A percentile compares a stretch with the other conserved stretches of the same genome.
phyloP scores from a whole-genome alignment of 805 yeast species.

The Teunomyces stri region DNA sequence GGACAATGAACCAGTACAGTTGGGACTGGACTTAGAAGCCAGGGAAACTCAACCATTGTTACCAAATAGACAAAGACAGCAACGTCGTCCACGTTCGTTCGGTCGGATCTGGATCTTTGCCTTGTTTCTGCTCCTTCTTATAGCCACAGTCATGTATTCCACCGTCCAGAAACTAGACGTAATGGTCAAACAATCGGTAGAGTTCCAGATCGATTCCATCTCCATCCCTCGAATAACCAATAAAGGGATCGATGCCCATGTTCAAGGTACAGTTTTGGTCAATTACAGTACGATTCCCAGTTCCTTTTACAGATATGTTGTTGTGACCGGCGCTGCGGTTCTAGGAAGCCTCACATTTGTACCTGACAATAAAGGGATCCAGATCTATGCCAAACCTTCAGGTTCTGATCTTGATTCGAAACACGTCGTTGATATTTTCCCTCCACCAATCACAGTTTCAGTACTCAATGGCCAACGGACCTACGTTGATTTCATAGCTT shows the following conservation, averaged over 20 bases:
- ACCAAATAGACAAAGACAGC: neutral
- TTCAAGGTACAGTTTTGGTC: constrained; percentile 23
- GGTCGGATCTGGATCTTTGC: too few species aligned
- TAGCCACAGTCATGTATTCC: constrained; percentile 4
- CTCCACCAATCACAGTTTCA: constrained; percentile 24
- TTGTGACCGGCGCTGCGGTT: constrained; percentile 19
- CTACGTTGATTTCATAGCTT: constrained; percentile 22
- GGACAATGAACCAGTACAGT: neutral
- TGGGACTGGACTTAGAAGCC: neutral
- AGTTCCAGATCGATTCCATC: constrained; percentile 21
- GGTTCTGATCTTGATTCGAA: constrained; percentile 9
- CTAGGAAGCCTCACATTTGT: constrained; percentile 23
- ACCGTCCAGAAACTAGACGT: constrained; percentile 10
- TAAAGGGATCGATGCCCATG: constrained; percentile 28
- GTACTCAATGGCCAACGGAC: constrained; percentile 19
- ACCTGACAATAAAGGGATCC: constrained; percentile 16
- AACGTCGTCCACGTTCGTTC: neutral
- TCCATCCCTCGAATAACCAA: constrained; percentile 21
- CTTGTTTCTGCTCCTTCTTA: neutral
- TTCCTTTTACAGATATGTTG: constrained; percentile 16
- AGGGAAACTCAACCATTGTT: neutral
- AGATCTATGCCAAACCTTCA: constrained; percentile 16
- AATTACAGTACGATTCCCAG: constrained; percentile 27
- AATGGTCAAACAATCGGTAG: constrained; percentile 19
- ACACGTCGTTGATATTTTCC: constrained; percentile 23